Conservation (phyloP, 148 eudicot genomes). For the Rhododendron ferrugineum region DNA sequence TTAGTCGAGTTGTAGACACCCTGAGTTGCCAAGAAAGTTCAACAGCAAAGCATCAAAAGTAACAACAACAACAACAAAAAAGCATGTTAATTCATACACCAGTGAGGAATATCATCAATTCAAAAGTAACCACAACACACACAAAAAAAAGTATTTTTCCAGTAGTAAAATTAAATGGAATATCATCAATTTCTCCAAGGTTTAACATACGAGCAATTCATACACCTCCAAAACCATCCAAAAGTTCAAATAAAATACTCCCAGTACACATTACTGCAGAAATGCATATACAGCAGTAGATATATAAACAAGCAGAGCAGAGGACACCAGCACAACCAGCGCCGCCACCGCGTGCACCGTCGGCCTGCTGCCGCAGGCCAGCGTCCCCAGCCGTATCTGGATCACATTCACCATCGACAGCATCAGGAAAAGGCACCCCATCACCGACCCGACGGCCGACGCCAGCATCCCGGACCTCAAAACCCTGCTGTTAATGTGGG, state of each 20-base stretch:
- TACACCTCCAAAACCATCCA: not conserved
- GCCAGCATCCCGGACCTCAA: constrained; percentile 69
- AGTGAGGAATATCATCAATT: too few species aligned
- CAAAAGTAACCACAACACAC: too few species aligned
- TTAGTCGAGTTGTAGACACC: too few species aligned
- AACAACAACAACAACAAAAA: too few species aligned
- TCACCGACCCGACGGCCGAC: constrained; percentile 72
- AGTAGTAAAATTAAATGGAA: not conserved
- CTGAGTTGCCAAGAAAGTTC: not conserved
- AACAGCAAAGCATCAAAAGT: not conserved
- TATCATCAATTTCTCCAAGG: not conserved
- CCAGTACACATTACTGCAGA: constrained; percentile 21
- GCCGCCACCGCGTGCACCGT: constrained; percentile 50
- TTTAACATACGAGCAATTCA: not conserved
- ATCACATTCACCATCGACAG: constrained; percentile 21
- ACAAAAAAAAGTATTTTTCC: too few species aligned
- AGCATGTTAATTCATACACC: too few species aligned
- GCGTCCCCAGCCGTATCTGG: constrained; percentile 34
- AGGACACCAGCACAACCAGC: constrained; percentile 48
- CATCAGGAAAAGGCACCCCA: constrained; percentile 74
- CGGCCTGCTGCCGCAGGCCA: constrained; percentile 61
- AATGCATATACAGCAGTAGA: constrained; percentile 75
- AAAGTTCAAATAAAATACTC: not conserved
- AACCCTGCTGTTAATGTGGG: constrained; percentile 48
- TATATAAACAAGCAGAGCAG: constrained; percentile 66